Evolutionary conservation across 177 flowering plant species (phyloP), one percentile per base, ranked within the genome.

Genomic region (Vitis hybrid): DNA sequence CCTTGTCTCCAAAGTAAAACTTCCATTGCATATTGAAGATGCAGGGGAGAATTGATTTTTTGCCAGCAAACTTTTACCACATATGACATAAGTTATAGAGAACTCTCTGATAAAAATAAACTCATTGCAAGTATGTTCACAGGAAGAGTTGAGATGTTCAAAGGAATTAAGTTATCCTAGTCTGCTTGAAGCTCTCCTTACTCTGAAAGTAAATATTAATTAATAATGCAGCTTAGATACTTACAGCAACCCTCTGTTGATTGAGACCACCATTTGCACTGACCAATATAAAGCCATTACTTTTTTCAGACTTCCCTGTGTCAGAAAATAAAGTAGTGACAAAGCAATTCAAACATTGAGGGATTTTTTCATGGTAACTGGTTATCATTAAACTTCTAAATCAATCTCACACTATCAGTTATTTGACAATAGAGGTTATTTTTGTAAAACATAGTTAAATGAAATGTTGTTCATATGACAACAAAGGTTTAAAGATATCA

Each of bases 241-340:
- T 88, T 82, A 94, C 98, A 62, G 99, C 99, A 70, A 94, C 99
- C 80, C 99, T 84, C 74, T 94, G 99, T 82, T 94, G 98, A 80
- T 94, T 94, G 68, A 94, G 97, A 64, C 99, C 99, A 31, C 99
- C 99, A 82, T 94, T 94, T 68, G 99, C 99, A 76, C 97, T 94
- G 65, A 94, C 86, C 82, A 93, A 56, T 64, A 93, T 82, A 74
- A 79, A 94, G 56, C 99, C 98, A 74, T 73, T 89, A 68, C 68
- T 83, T 72, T 70, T 69, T 2, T 68, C 66, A 52, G 65, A 64
- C 58, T 74, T 76, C 57, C 80, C 98, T 90, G 87, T 66, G 66
- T 60, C 78, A 79, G 62, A 55, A 76, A 62, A 13, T 72, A 29
- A 33, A 72, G 51, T 29, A 51, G 66, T 69, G 21, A 71, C 64